Evolutionary conservation across 2,329 filamentous ascomycete genomes (phyloP), one percentile per base, ranked within the genome.

Genomic region (Fusarium proliferatum): DNA sequence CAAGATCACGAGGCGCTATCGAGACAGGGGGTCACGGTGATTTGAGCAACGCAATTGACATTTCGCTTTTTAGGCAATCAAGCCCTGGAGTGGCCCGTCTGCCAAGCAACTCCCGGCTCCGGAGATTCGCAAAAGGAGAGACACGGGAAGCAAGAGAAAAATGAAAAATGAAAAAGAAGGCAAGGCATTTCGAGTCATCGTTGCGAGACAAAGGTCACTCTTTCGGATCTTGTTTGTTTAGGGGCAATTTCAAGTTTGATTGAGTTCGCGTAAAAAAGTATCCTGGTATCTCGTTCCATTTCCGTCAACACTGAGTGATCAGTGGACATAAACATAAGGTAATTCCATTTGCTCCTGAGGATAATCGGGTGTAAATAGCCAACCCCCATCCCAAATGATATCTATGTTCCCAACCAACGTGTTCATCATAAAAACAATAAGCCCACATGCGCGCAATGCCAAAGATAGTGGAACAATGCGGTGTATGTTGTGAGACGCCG

Each of bases 321-420:
- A 78, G 76, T 72, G 74, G 76, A 78, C 74, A 69, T 77, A 58
- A 58, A 58, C 55, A 49, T 58, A 58, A 58, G 41, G 55, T 58
- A 70, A 74, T 77, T 69, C 74, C 69, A 69, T 62, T 71, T 73
- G 69, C 68, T 71, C 70, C 62, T 64, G 38, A 60, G 56, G 57
- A 73, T 58, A 28, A 59, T 67, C 43, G 64, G 45, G 55, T 63
- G 63, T 69, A 67, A 66, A 66, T 41, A 60, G 34, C 55, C 58
- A 72, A 61, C 66, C 67, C 70, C 64, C 45, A 51, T 73, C 74
- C 75, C 61, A 73, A 72, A 74, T 76, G 64, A 77, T 75, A 62
- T 77, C 76, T 78, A 78, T 78, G 67, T 76, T 78, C 76, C 76
- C 76, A 75, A 72, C 74, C 74, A 70, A 71, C 76, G 69, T 78